phyloP scores from a whole-genome alignment of 1,284 basidiomycete species.

The Melampsora medusae region DNA sequence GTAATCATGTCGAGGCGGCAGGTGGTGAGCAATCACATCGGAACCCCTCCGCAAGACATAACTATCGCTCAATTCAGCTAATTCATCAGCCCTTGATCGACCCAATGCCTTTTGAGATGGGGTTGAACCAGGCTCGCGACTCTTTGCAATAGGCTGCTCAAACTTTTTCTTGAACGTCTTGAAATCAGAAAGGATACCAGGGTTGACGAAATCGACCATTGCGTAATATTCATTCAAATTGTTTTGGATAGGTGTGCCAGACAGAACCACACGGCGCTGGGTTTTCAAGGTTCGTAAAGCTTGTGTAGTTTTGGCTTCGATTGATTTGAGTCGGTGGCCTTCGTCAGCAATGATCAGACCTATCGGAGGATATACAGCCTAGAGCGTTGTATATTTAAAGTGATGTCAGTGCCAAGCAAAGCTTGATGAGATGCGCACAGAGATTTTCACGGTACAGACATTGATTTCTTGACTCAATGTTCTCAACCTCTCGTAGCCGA shows the following conservation, averaged over 20 bases:
- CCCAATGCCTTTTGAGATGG: slow-evolving; percentile 72
- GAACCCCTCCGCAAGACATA: slow-evolving; percentile 85
- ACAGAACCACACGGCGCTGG: slow-evolving; percentile 65
- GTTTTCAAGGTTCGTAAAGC: slow-evolving; percentile 64
- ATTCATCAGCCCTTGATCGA: slow-evolving; percentile 60
- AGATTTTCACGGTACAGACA: slow-evolving; percentile 1
- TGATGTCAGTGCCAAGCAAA: not conserved
- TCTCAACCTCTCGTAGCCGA: slow-evolving; percentile 79
- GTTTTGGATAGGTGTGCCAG: slow-evolving; percentile 90
- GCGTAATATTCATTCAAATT: slow-evolving; percentile 92
- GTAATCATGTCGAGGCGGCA: slow-evolving; percentile 93
- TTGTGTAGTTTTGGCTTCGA: slow-evolving; percentile 83
- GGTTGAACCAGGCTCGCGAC: slow-evolving; percentile 73
- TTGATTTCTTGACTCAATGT: slow-evolving; percentile 28
- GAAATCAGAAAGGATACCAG: slow-evolving; percentile 67
- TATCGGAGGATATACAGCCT: slow-evolving; percentile 67
- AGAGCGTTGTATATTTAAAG: slow-evolving; percentile 48
- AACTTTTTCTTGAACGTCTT: slow-evolving; percentile 62
- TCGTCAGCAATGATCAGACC: slow-evolving; percentile 95
- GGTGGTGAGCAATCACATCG: slow-evolving; percentile 72
- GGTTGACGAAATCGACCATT: slow-evolving; percentile 96
- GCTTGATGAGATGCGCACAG: not conserved
- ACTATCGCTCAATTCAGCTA: slow-evolving; percentile 72
- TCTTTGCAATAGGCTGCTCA: slow-evolving; percentile 83
- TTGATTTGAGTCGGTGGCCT: slow-evolving; percentile 90